Evolutionary conservation across 2,329 filamentous ascomycete species (phyloP).

Genomic region (Fusarium sororula): DNA sequence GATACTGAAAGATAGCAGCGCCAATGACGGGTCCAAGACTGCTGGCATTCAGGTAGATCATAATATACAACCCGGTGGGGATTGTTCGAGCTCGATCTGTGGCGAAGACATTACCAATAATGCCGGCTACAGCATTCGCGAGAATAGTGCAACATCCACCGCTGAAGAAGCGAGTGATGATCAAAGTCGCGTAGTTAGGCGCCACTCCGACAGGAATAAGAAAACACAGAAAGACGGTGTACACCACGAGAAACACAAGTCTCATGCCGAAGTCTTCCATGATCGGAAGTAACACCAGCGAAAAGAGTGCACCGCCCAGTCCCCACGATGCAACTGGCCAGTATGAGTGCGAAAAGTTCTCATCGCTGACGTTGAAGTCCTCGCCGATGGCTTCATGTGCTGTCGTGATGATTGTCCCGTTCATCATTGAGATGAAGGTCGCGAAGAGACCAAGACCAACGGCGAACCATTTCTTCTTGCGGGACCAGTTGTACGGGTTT

Average conservation of each 20-base stretch:
- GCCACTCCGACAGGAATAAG: conserved; percentile 10
- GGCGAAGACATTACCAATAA: conserved; percentile 15
- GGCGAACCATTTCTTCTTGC: conserved; percentile 21
- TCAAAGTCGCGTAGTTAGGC: conserved; percentile 18
- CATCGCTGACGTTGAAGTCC: conserved; percentile 15
- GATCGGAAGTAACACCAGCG: conserved; percentile 8
- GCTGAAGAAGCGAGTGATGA: conserved; percentile 19
- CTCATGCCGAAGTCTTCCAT: conserved; percentile 31
- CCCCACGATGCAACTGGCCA: conserved; percentile 30
- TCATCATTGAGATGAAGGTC: conserved; percentile 25
- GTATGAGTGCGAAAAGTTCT: conserved; percentile 19
- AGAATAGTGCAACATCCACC: conserved; percentile 21
- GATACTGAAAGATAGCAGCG: conserved; percentile 12
- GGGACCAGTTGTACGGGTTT: conserved; percentile 25
- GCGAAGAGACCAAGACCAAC: conserved; percentile 17
- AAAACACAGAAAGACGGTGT: conserved; percentile 14
- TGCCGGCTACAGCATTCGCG: neutral
- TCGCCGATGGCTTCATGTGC: conserved; percentile 13
- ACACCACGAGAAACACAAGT: conserved; percentile 9
- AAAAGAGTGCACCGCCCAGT: conserved; percentile 6
- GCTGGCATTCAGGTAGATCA: conserved; percentile 15
- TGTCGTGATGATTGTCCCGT: conserved; percentile 29
- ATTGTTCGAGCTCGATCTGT: conserved; percentile 14
- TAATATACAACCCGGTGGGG: conserved; percentile 18
- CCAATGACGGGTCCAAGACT: conserved; percentile 23